Evolutionary conservation across 306 rosid genomes (phyloP), one percentile per base, ranked within the genome.

Genomic region (Oxytropis ochrocephala): DNA sequence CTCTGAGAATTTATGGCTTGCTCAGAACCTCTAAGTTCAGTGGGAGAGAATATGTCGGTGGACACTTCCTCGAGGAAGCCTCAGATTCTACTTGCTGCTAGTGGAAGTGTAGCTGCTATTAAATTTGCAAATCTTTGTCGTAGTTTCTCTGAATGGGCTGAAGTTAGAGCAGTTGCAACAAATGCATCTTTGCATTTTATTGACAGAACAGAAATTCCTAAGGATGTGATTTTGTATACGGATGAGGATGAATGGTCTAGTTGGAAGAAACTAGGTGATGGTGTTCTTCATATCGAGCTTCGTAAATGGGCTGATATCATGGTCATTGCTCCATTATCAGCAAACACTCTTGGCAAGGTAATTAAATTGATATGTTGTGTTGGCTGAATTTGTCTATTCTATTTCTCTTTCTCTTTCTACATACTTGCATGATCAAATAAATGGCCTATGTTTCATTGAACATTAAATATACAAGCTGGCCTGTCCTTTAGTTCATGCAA

Each of bases 331-430:
- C 99, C 99, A 11, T 83, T 95, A 67, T 95, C 99, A 8, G 96
- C 97, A 19, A 95, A 95, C 83, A 95, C 97, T 12, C 91, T 95
- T 53, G 99, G 78, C 83, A 95, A 95, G 99, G 99, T 95, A 90
- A 74, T 11, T 38, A 48, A 39, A 12, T 63, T 41, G n/a, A 60
- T 18, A 58, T 53, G 7, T 68, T 33, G 38, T 24, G 13, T 58
- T 59, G 14, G 44, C 17, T 39, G 50, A 77, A 46, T 51, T 48
- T 70, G 36, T 71, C 18, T 49, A 42, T 59, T 61, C 41, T 60
- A 24, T 24, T 1, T 24, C 29, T 24, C 3, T n/a, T n/a, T n/a
- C n/a, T n/a, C n/a, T 24, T 8, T 52, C 43, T 61, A 8, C 56
- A 12, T 9, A 5, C 64, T 35, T 27, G 56, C 13, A 53, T 18